These are phyloP conservation scores for Tricholoma saponaceum DNA, from an alignment of 768 basidiomycete genomes.

Conservation along the genomic window DNA sequence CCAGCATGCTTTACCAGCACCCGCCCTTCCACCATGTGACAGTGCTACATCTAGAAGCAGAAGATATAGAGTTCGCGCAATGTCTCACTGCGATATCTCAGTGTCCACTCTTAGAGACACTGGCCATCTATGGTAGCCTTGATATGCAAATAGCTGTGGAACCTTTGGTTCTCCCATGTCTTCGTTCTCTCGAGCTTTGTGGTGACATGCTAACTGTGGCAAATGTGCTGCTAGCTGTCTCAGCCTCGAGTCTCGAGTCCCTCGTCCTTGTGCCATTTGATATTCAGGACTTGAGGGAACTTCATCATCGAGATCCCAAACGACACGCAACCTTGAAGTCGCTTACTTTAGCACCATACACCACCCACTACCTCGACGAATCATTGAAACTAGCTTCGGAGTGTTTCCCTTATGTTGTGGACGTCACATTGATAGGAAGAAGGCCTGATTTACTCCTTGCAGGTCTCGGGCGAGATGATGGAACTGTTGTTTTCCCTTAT, in stretches of 20 bases:
- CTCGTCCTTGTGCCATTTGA: neutral
- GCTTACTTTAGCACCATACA: neutral
- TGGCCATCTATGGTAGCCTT: neutral
- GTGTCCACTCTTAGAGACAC: neutral
- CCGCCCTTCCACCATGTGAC: neutral
- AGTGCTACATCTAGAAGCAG: neutral
- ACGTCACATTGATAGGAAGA: neutral
- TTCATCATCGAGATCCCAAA: neutral
- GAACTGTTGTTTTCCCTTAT: no score
- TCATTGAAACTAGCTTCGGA: neutral
- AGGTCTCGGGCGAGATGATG: no score
- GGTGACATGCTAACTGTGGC: neutral
- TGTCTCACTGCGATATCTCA: neutral
- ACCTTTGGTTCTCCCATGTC: neutral
- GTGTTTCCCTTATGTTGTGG: neutral
- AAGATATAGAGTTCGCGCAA: neutral
- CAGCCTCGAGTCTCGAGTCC: neutral
- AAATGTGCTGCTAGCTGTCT: neutral
- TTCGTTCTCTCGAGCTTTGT: neutral
- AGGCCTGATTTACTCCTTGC: no score
- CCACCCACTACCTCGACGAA: neutral
- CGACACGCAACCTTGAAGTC: neutral
- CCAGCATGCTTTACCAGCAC: neutral
- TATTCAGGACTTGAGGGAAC: neutral
- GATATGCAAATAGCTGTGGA: neutral